phyloP scores from a whole-genome alignment of 2,329 filamentous ascomycete species.

The Clonostachys rhizophaga region DNA sequence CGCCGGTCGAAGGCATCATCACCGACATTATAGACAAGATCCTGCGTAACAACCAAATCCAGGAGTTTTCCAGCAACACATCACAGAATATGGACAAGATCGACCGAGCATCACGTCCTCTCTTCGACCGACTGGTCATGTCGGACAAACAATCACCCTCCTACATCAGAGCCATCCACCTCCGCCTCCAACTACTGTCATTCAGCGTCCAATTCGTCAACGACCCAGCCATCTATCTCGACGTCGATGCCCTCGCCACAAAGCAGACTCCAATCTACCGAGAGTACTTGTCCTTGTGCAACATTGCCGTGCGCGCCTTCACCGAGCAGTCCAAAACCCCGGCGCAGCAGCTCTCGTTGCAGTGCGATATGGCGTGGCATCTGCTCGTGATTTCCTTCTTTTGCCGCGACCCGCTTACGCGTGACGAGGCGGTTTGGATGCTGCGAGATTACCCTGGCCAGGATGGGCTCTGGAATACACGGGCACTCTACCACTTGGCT shows the following conservation, averaged over 20 bases:
- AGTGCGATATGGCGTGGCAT: slow-evolving; percentile 16
- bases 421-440: slow-evolving; percentile 21
- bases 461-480: slow-evolving; percentile 22
- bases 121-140: slow-evolving; percentile 21
- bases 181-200: slow-evolving; percentile 20
- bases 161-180: slow-evolving; percentile 22
- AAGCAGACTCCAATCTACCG: slow-evolving; percentile 17
- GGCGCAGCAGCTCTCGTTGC: slow-evolving; percentile 8
- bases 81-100: slow-evolving; percentile 3
- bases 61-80: no score
- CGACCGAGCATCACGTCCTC: slow-evolving; percentile 19
- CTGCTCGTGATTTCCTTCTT: slow-evolving; percentile 15
- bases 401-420: slow-evolving; percentile 21
- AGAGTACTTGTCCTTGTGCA: slow-evolving; percentile 23
- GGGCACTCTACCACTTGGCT: slow-evolving; percentile 17
- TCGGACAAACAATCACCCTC: slow-evolving; percentile 13
- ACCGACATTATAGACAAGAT: no score
- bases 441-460: slow-evolving; percentile 23
- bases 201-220: slow-evolving; percentile 14
- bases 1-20: no score
- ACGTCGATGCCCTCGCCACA: slow-evolving; percentile 9
- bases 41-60: no score
- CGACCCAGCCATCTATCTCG: slow-evolving; percentile 14
- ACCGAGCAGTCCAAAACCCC: background rate
- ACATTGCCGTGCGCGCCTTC: slow-evolving; percentile 10